Conservation (phyloP, 2,329 filamentous ascomycete species). For the Juglanconis sp. region DNA sequence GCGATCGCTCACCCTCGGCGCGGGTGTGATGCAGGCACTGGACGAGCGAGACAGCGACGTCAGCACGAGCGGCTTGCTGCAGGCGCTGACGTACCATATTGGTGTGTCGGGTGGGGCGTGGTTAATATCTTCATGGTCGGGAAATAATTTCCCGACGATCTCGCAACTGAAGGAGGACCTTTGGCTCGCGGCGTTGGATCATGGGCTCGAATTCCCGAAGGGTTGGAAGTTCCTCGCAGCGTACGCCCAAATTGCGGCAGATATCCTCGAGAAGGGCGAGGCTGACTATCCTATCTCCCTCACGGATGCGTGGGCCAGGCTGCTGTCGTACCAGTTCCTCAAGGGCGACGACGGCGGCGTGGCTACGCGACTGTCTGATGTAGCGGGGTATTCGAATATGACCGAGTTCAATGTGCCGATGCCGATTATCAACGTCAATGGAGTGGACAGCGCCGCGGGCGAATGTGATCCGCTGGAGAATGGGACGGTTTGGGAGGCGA, state of each 20-base stretch:
- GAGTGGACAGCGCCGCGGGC: neutral
- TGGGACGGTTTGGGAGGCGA: conserved; percentile 5
- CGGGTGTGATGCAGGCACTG: conserved; percentile 6
- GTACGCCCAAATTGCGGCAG: neutral
- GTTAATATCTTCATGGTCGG: neutral
- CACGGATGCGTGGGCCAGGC: neutral
- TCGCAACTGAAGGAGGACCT: neutral
- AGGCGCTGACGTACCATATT: conserved; percentile 4
- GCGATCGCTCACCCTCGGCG: conserved; percentile 3
- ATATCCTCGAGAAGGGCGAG: neutral
- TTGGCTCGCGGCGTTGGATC: neutral
- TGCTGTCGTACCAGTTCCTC: conserved; percentile 9
- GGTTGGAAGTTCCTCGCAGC: neutral
- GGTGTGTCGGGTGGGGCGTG: conserved; percentile 8
- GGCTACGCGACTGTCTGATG: neutral
- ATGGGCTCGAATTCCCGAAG: neutral
- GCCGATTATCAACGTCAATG: conserved; percentile 1
- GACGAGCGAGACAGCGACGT: neutral
- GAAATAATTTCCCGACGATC: conserved; percentile 6
- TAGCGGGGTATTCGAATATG: neutral
- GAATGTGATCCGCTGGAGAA: neutral
- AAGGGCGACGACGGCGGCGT: neutral
- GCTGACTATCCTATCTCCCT: conserved; percentile 2
- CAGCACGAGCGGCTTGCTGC: neutral
- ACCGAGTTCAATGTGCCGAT: neutral